These are phyloP conservation scores for Aspergillus sojae DNA, from an alignment of 2,329 filamentous ascomycete genomes.

Conservation along the genomic window DNA sequence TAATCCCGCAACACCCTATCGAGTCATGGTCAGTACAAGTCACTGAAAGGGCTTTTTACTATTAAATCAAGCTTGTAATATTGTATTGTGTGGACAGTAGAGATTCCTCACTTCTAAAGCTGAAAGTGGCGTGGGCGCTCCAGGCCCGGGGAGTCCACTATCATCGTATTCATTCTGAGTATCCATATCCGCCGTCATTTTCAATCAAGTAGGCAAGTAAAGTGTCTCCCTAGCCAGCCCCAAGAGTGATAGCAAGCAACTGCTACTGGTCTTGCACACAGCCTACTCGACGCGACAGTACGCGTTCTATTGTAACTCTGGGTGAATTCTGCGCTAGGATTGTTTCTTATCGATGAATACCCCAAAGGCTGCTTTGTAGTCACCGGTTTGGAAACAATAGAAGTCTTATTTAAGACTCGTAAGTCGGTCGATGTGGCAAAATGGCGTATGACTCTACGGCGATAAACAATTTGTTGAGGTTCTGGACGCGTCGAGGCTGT, in stretches of 20 bases:
- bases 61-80: neutral
- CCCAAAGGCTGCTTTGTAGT: neutral
- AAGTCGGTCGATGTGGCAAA: constrained; percentile 27
- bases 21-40: constrained; percentile 13
- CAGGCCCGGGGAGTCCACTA: constrained; percentile 73
- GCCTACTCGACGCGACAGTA: neutral
- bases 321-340: neutral
- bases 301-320: neutral
- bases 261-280: neutral
- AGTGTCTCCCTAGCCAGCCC: neutral
- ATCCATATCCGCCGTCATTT: constrained; percentile 57
- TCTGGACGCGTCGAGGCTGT: constrained; percentile 36
- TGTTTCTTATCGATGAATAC: neutral
- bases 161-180: constrained; percentile 77
- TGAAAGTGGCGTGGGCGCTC: constrained; percentile 86
- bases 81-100: neutral
- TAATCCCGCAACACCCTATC: constrained; percentile 81
- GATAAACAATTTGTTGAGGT: constrained; percentile 15
- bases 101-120: constrained; percentile 73
- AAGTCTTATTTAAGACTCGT: neutral
- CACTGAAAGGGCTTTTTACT: neutral
- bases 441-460: constrained; percentile 9
- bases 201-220: neutral
- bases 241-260: neutral
- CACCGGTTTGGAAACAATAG: neutral